Evolutionary conservation across 257 asterid genomes (phyloP), one percentile per base, ranked within the genome.

Genomic region (Leptodermis oblonga): DNA sequence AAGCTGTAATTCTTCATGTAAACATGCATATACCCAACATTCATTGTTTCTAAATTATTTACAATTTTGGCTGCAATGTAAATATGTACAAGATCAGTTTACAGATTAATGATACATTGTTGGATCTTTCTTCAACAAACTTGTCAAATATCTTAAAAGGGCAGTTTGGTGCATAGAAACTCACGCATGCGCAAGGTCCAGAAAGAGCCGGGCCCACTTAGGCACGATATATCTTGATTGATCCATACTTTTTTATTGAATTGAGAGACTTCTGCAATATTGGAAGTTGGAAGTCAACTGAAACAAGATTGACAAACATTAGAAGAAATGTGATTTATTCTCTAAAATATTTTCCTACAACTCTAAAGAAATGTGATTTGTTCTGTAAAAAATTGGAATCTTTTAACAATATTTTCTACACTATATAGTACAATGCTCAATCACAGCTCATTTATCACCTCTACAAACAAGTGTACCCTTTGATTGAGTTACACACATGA

Each of bases 51-150:
- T 7, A 67, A 33, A 30, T 42, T 56, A 26, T 53, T 36, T 36
- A 22, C 63, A 68, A 52, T 68, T 68, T 68, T 67, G 62, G 45
- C 37, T 49, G 37, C 8, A 41, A 12, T 68, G 49, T 53, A 53
- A 3, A 53, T 36, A 49, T n/a, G 8, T 2, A 33, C 33, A 51
- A 36, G 18, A n/a, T 3, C 15, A 49, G 46, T 67, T 54, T 51
- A 23, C 7, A 10, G 71, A 51, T 34, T 34, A 49, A 31, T 11
- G 60, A n/a, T 6, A 31, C 13, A 31, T 20, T 31, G 18, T 28
- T 17, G 12, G 58, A 4, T 31, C 22, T 66, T 31, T 20, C 42
- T 67, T 65, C 56, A 66, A 18, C 23, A 28, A 5, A 25, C 41
- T 26, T 39, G 31, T 31, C n/a, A n/a, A n/a, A n/a, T n/a, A n/a